Percentiles rank a stretch among this genome's conserved stretches.
Evolutionary conservation across 176 grass and related monocot genomes (phyloP).

Genomic region (Paspalum vaginatum): DNA sequence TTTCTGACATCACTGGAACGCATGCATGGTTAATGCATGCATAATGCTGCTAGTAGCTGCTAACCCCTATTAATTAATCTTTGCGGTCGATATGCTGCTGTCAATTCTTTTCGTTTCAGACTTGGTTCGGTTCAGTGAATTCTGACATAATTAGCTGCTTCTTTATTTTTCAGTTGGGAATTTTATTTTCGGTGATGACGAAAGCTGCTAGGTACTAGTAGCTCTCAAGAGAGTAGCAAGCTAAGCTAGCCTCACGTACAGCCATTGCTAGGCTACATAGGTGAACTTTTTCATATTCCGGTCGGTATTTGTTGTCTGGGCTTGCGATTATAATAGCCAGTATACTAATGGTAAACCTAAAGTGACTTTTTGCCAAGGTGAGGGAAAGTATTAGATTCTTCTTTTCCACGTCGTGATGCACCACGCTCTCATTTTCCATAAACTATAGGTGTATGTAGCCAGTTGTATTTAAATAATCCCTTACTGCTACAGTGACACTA

Average conservation of each 20-base stretch:
- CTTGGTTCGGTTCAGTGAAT: background rate
- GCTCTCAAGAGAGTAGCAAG: background rate
- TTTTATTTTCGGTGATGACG: background rate
- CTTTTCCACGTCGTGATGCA: constrained; percentile 59
- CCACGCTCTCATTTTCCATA: constrained; percentile 16
- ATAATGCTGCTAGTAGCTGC: background rate
- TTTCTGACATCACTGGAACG: constrained; percentile 25
- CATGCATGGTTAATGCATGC: constrained; percentile 1
- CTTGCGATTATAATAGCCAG: background rate
- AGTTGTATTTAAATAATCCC: background rate
- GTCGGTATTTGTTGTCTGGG: constrained; percentile 1
- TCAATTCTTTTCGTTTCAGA: too few relatives aligned
- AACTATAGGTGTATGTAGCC: constrained; percentile 5
- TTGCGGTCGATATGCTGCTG: too few relatives aligned
- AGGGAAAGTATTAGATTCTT: constrained; percentile 49
- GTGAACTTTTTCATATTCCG: background rate
- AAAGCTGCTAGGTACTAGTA: background rate
- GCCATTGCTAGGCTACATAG: background rate
- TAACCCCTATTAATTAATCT: too few relatives aligned
- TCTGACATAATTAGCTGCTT: background rate
- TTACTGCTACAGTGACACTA: background rate
- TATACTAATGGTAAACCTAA: constrained; percentile 49
- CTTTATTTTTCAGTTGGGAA: background rate
- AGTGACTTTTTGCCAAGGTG: constrained; percentile 41
- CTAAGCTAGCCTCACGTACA: background rate